Percentiles rank a stretch among this genome's conserved stretches.
Conservation (phyloP, 371 early-diverging fungal genomes). For the Syncephalastrum racemosum region DNA sequence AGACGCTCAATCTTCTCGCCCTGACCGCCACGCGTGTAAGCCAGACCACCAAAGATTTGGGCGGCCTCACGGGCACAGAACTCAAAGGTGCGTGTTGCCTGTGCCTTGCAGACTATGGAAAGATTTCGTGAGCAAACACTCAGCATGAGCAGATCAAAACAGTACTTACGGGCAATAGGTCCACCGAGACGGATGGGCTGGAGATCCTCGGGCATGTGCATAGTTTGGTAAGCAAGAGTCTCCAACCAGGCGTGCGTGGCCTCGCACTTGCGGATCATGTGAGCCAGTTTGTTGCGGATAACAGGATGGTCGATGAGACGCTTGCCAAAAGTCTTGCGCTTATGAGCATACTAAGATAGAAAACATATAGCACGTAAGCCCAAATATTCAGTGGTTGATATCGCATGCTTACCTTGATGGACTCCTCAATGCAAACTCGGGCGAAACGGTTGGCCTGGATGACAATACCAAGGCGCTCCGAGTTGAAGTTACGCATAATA, state of each 20-base stretch:
- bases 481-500: constrained; percentile 75
- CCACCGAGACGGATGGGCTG: constrained; percentile 77
- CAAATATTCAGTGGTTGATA: not conserved
- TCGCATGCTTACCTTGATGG: constrained; percentile 48
- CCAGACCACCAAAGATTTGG: constrained; percentile 88
- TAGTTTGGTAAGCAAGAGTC: constrained; percentile 62
- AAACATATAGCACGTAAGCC: not conserved
- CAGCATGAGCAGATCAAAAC: not conserved
- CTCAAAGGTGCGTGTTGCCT: constrained; percentile 82
- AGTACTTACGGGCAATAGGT: constrained; percentile 63
- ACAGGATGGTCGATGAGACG: constrained; percentile 73
- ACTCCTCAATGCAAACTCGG: constrained; percentile 84
- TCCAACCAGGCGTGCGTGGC: constrained; percentile 88
- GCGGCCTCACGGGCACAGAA: constrained; percentile 85
- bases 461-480: constrained; percentile 74
- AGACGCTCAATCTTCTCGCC: constrained; percentile 85
- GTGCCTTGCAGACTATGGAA: constrained; percentile 68
- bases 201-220: constrained; percentile 60
- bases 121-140: too few species aligned
- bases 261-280: constrained; percentile 83
- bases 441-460: constrained; percentile 82
- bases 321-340: constrained; percentile 85
- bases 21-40: constrained; percentile 80
- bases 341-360: constrained; percentile 62
- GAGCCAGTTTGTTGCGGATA: constrained; percentile 63